phyloP scores from a whole-genome alignment of 768 basidiomycete genomes.

The Suillus clintonianus region DNA sequence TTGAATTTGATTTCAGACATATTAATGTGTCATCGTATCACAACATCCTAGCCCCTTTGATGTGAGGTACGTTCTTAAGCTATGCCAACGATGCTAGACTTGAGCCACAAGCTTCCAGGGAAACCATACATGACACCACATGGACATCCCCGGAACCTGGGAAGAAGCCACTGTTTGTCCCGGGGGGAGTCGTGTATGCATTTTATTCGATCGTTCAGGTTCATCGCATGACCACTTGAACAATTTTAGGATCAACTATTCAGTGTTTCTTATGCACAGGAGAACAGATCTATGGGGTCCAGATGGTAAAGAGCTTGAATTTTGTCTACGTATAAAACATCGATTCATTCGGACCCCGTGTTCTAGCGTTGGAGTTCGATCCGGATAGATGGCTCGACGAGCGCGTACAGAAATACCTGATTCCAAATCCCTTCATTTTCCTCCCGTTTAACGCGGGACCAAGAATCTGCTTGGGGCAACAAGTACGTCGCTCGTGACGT shows the following conservation, averaged over 20 bases:
- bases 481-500: conserved; percentile 20
- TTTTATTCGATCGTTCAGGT: neutral
- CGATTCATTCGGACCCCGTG: neutral
- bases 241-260: conserved; percentile 21
- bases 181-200: conserved; percentile 21
- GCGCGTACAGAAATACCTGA: conserved; percentile 34
- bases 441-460: conserved; percentile 45
- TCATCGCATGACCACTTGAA: neutral
- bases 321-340: neutral
- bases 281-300: conserved; percentile 40
- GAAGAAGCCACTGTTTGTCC: conserved; percentile 32
- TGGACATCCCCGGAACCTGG: conserved; percentile 22
- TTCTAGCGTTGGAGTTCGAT: conserved; percentile 32
- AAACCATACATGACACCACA: conserved; percentile 23
- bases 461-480: conserved; percentile 37
- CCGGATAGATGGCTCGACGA: conserved; percentile 43
- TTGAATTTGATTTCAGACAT: neutral
- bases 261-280: conserved; percentile 36
- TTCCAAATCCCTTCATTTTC: conserved; percentile 42
- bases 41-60: conserved; percentile 32
- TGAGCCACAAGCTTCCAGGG: conserved; percentile 9
- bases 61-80: conserved; percentile 22
- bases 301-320: conserved; percentile 19
- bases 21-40: neutral
- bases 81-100: neutral